Evolutionary conservation across 805 yeast species (phyloP).

Genomic region (Saccharomyces eubayanus): DNA sequence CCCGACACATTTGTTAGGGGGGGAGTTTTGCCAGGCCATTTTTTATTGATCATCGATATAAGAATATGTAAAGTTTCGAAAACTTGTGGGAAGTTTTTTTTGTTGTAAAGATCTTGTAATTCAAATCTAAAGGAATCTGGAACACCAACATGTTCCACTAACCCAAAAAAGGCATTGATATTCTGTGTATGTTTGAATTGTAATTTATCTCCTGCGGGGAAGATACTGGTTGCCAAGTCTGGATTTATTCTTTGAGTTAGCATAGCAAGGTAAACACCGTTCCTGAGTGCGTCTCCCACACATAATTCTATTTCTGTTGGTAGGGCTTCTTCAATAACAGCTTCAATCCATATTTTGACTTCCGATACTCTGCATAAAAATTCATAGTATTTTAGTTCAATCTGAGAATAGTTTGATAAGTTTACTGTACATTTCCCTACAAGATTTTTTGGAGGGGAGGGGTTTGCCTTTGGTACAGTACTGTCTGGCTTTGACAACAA

Average conservation of each 20-base stretch:
- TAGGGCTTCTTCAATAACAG: constrained; percentile 48
- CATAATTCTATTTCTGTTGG: constrained; percentile 48
- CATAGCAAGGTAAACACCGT: constrained; percentile 82
- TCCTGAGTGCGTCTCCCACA: constrained; percentile 54
- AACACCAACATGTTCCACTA: constrained; percentile 60
- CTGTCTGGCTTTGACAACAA: neutral
- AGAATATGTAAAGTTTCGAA: constrained; percentile 88
- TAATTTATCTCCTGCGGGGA: constrained; percentile 51
- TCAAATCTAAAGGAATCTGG: constrained; percentile 89
- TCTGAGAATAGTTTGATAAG: constrained; percentile 5
- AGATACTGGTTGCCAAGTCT: constrained; percentile 44
- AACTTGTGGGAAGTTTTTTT: constrained; percentile 86
- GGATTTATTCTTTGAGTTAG: constrained; percentile 68
- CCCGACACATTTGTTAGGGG: constrained; percentile 56
- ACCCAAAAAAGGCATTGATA: constrained; percentile 70
- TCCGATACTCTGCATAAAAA: constrained; percentile 74
- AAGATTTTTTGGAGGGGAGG: constrained; percentile 1
- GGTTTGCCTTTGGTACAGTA: neutral
- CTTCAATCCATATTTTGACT: constrained; percentile 74
- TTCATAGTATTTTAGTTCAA: constrained; percentile 50
- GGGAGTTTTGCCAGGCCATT: constrained; percentile 48
- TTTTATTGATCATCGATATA: constrained; percentile 57
- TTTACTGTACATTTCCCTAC: constrained; percentile 1
- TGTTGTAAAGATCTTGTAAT: constrained; percentile 85
- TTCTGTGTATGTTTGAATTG: constrained; percentile 91